A percentile compares a stretch with the other conserved stretches of the same genome.
Evolutionary conservation across 2,329 filamentous ascomycete genomes (phyloP).

Genomic region (Colletotrichum sojae): DNA sequence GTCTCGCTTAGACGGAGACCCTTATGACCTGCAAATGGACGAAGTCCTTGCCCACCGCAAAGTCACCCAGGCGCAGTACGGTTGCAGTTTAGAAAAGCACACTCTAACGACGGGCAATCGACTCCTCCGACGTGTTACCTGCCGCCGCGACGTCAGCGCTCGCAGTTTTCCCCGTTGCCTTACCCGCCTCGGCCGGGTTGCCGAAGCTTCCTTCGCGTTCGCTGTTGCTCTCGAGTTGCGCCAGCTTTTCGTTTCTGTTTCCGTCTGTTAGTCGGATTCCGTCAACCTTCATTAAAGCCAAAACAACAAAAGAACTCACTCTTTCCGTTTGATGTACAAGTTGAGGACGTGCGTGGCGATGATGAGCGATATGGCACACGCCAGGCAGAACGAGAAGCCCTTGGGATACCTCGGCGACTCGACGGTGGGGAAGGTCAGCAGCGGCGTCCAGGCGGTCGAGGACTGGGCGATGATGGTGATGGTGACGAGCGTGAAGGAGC

Average conservation of each 20-base stretch:
- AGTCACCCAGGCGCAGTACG: too few species aligned
- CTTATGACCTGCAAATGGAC: too few species aligned
- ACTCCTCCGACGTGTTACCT: too few species aligned
- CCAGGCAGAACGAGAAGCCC: slow-evolving; percentile 57
- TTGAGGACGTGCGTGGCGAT: slow-evolving; percentile 34
- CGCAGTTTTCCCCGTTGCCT: background rate
- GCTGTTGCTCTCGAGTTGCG: slow-evolving; percentile 6
- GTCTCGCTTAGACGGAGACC: too few species aligned
- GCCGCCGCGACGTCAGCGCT: background rate
- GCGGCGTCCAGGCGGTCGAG: slow-evolving; percentile 68
- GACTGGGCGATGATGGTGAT: slow-evolving; percentile 62
- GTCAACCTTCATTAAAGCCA: too few species aligned
- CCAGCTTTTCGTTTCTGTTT: slow-evolving; percentile 13
- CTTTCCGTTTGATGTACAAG: slow-evolving; percentile 40
- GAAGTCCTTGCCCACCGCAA: too few species aligned
- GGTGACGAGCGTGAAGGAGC: slow-evolving; percentile 35
- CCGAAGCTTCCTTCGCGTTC: background rate
- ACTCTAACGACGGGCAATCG: too few species aligned
- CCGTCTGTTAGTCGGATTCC: background rate
- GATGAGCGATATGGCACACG: slow-evolving; percentile 35
- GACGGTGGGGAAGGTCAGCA: slow-evolving; percentile 64
- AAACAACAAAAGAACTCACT: slow-evolving; percentile 6
- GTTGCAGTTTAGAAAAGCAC: too few species aligned
- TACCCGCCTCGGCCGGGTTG: background rate
- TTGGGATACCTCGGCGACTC: slow-evolving; percentile 60